Percentiles rank a stretch among this genome's conserved stretches.
Evolutionary conservation across 2,329 filamentous ascomycete genomes (phyloP).

Genomic region (Apiospora phragmitis): DNA sequence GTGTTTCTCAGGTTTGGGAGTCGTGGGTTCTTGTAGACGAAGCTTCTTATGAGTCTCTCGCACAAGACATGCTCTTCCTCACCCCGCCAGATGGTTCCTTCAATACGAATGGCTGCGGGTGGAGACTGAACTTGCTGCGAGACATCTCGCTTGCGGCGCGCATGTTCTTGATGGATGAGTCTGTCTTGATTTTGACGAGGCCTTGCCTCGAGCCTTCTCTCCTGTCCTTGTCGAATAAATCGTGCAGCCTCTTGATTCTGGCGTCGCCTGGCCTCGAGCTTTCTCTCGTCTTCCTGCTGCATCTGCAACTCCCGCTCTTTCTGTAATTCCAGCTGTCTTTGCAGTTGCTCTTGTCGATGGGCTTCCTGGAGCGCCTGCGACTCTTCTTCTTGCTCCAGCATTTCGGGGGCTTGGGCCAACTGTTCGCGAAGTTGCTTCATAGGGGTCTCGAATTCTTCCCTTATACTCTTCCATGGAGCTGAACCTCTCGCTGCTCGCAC

Average conservation of each 20-base stretch:
- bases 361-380: conserved; percentile 11
- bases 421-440: background rate
- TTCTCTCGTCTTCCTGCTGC: conserved; percentile 6
- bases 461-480: background rate
- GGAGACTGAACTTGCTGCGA: background rate
- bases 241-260: conserved; percentile 14
- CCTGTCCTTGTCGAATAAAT: conserved; percentile 19
- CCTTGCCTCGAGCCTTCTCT: conserved; percentile 7
- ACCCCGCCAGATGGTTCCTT: background rate
- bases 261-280: conserved; percentile 9
- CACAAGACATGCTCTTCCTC: background rate
- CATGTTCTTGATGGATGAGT: conserved; percentile 19
- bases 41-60: background rate
- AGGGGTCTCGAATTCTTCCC: background rate
- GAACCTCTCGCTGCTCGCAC: background rate
- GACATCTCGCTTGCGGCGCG: background rate
- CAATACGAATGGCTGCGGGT: background rate
- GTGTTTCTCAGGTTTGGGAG: background rate
- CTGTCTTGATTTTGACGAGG: conserved; percentile 5
- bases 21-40: background rate
- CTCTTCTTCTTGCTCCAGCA: conserved; percentile 19
- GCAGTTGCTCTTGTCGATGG: conserved; percentile 16
- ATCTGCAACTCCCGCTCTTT: conserved; percentile 11
- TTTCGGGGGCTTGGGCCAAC: conserved; percentile 18
- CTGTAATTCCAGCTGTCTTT: conserved; percentile 19